These are phyloP conservation scores for Pyrenochaeta sp. DNA, from an alignment of 2,329 filamentous ascomycete genomes.

Conservation along the genomic window DNA sequence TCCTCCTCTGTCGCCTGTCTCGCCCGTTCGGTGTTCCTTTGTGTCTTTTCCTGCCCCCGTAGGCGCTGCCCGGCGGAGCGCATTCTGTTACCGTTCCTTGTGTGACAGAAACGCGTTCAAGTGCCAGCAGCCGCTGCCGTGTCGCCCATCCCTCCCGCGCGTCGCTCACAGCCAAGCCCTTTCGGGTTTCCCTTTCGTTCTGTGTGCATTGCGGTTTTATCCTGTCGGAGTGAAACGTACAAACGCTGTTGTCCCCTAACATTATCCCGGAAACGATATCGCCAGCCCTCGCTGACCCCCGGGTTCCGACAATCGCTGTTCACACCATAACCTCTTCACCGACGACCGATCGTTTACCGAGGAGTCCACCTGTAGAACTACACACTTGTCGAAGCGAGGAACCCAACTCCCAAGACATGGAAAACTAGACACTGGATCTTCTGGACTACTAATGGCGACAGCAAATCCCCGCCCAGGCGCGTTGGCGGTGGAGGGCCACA, in stretches of 20 bases:
- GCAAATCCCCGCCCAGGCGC: constrained; percentile 54
- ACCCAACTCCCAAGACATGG: constrained; percentile 35
- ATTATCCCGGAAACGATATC: constrained; percentile 1
- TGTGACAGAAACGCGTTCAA: constrained; percentile 39
- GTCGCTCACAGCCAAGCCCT: constrained; percentile 32
- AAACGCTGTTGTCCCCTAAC: constrained; percentile 20
- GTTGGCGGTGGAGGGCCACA: constrained; percentile 49
- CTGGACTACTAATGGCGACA: constrained; percentile 51
- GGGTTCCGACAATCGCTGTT: constrained; percentile 7
- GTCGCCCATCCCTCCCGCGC: constrained; percentile 31
- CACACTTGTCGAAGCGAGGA: constrained; percentile 7
- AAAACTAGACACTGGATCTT: constrained; percentile 25
- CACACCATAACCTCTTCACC: neutral
- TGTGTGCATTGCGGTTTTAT: constrained; percentile 23
- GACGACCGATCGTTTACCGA: constrained; percentile 6
- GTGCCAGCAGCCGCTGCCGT: constrained; percentile 33
- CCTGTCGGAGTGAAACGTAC: constrained; percentile 27
- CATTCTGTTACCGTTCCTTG: constrained; percentile 32
- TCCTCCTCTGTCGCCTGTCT: constrained; percentile 30
- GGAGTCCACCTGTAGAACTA: neutral
- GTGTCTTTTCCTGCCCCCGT: constrained; percentile 35
- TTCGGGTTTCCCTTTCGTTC: constrained; percentile 16
- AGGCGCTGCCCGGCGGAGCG: constrained; percentile 44
- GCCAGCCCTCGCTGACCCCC: constrained; percentile 6
- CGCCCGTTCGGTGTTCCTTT: constrained; percentile 36